These are phyloP conservation scores for Physcia stellaris DNA, from an alignment of 495 filamentous ascomycete genomes.

Conservation along the genomic window DNA sequence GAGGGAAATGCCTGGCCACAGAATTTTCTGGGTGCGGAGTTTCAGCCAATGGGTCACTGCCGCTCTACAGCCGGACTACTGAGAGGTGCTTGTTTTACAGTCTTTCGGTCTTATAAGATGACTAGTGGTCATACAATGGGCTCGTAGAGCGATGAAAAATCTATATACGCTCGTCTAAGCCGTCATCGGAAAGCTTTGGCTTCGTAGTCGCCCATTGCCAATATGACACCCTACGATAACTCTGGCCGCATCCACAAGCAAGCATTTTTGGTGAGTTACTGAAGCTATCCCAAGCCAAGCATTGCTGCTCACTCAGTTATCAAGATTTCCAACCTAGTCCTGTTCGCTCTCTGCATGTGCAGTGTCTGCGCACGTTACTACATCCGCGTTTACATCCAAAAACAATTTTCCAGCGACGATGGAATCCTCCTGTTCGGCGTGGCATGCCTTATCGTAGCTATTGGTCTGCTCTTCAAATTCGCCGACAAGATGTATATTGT, in stretches of 20 bases:
- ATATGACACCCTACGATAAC: not conserved
- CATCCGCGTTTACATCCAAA: conserved; percentile 12
- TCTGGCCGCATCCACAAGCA: conserved; percentile 1
- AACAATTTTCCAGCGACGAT: conserved; percentile 12
- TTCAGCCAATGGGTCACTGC: too few relatives aligned
- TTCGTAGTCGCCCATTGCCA: not conserved
- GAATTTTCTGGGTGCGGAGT: too few relatives aligned
- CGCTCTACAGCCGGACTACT: too few relatives aligned
- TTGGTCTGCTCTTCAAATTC: conserved; percentile 7
- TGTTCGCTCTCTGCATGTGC: conserved; percentile 6
- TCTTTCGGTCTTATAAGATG: too few relatives aligned
- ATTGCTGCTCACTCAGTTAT: not conserved
- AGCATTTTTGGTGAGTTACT: not conserved
- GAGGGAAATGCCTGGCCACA: too few relatives aligned
- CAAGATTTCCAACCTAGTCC: conserved; percentile 4
- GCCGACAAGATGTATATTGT: conserved; percentile 11
- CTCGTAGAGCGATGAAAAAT: too few relatives aligned
- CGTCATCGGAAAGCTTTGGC: not conserved
- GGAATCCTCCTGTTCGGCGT: conserved; percentile 10
- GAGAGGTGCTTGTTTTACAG: too few relatives aligned
- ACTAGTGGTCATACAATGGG: too few relatives aligned
- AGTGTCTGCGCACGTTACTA: conserved; percentile 8
- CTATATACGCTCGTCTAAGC: too few relatives aligned
- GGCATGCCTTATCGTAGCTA: conserved; percentile 7
- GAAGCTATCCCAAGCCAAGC: not conserved